Conservation (phyloP, 257 asterid genomes). For the Nicotiana sylvestris region DNA sequence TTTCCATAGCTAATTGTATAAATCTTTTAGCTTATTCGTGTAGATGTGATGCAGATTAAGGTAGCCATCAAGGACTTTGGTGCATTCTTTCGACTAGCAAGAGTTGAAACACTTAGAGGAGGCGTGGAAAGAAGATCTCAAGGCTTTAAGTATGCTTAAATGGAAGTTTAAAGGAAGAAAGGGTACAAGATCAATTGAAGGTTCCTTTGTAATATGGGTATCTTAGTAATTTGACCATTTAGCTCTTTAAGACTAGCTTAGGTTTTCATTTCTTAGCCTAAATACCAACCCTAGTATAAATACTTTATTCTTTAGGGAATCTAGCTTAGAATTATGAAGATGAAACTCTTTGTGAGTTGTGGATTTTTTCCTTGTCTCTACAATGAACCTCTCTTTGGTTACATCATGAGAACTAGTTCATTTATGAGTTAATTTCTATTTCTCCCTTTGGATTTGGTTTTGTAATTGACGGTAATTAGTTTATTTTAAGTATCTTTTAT, state of each 20-base stretch:
- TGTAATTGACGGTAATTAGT: too few relatives aligned
- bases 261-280: too few relatives aligned
- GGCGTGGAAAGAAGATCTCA: neutral
- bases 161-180: neutral
- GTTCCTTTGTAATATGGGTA: neutral
- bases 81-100: neutral
- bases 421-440: too few relatives aligned
- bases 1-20: too few relatives aligned
- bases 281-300: neutral
- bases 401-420: too few relatives aligned
- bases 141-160: neutral
- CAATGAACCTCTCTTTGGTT: too few relatives aligned
- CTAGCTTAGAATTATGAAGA: neutral
- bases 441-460: too few relatives aligned
- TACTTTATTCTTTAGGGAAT: neutral
- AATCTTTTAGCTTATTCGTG: neutral
- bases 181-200: neutral
- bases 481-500: too few relatives aligned
- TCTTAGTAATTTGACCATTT: too few relatives aligned
- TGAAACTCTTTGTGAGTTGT: too few relatives aligned
- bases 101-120: neutral
- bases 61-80: neutral
- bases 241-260: too few relatives aligned
- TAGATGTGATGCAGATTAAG: neutral
- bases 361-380: too few relatives aligned